A percentile compares a stretch with the other conserved stretches of the same genome.
These are phyloP conservation scores for Neonectria punicea DNA, from an alignment of 2,329 filamentous ascomycete genomes.

Conservation along the genomic window DNA sequence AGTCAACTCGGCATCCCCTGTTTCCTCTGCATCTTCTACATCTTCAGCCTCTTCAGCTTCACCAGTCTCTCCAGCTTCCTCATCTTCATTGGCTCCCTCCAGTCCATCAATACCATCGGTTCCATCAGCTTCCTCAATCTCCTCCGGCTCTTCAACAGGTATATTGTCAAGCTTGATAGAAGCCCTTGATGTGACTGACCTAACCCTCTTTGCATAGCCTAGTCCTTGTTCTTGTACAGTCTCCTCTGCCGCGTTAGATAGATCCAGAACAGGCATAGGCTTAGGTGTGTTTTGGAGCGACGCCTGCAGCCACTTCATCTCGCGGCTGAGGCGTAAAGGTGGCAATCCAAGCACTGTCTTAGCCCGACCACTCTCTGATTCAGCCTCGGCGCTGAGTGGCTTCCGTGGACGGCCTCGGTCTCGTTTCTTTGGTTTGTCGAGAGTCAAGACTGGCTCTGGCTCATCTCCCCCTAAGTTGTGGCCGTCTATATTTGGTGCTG, in stretches of 20 bases:
- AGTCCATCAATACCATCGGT: background rate
- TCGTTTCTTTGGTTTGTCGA: constrained; percentile 1
- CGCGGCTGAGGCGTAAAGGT: constrained; percentile 1
- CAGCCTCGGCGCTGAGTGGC: background rate
- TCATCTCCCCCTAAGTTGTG: background rate
- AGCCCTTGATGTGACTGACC: background rate
- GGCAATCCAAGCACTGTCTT: background rate
- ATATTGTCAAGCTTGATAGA: background rate
- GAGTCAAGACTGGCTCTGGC: background rate
- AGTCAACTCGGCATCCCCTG: background rate
- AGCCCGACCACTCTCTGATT: background rate
- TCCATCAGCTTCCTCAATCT: background rate
- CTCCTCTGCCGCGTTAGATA: background rate
- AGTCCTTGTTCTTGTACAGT: background rate
- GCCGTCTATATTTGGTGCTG: background rate
- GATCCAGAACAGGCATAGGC: background rate
- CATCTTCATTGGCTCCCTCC: background rate
- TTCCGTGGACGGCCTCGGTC: constrained; percentile 23
- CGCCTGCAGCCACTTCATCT: constrained; percentile 33
- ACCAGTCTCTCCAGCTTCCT: background rate
- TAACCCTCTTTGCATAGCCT: background rate
- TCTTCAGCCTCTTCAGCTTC: background rate
- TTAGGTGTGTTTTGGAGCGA: constrained; percentile 17
- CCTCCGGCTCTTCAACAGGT: background rate
- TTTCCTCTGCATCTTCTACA: background rate